Conservation (phyloP, 345 rosid genomes). For the Xanthoceras sorbifolium region DNA sequence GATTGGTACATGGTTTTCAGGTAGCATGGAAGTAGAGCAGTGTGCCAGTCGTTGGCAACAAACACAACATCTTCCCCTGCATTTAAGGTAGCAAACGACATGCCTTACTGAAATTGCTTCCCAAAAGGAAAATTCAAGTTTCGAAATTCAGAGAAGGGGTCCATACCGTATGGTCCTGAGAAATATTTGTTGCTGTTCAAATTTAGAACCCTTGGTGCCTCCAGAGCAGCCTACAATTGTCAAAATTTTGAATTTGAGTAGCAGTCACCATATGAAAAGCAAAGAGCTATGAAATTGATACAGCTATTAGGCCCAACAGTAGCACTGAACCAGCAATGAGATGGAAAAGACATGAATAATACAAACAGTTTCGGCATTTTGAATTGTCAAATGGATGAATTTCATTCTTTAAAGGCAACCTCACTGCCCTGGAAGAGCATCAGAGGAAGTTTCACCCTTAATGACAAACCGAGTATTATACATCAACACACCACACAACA, state of each 20-base stretch:
- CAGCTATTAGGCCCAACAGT: neutral
- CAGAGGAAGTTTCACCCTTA: too few relatives aligned
- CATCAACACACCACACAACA: neutral
- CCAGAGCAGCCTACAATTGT: conserved; percentile 99
- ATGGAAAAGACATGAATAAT: neutral
- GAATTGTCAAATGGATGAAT: neutral
- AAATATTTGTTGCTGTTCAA: conserved; percentile 53
- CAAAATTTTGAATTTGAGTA: neutral
- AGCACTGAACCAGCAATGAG: neutral
- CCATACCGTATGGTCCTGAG: conserved; percentile 90
- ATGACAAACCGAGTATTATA: too few relatives aligned
- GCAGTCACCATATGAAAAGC: neutral
- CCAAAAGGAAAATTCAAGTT: neutral
- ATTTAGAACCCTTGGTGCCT: conserved; percentile 82
- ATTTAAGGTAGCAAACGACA: neutral
- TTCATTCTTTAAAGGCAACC: neutral
- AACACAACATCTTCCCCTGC: conserved; percentile 88
- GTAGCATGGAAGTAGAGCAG: conserved; percentile 89
- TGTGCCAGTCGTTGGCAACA: conserved; percentile 95
- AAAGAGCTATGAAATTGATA: neutral
- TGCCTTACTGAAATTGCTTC: neutral
- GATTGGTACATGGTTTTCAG: conserved; percentile 69
- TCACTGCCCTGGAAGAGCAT: neutral
- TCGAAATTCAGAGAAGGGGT: conserved; percentile 12
- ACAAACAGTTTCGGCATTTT: neutral